These are phyloP conservation scores for Aegilops umbellulata DNA, from an alignment of 176 grass and related monocot genomes.

Conservation along the genomic window DNA sequence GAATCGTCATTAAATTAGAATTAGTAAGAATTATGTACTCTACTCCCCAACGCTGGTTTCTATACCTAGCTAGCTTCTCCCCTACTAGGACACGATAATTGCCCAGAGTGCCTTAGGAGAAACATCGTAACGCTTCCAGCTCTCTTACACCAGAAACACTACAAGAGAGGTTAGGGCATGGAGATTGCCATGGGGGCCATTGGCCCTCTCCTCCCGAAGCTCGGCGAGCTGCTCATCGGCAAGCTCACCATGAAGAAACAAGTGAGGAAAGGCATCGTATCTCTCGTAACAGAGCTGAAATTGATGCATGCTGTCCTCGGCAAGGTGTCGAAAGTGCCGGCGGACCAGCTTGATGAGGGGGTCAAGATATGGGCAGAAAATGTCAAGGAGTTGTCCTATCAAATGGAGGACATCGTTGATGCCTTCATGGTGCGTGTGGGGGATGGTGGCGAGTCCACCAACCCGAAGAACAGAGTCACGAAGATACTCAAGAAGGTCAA, in stretches of 20 bases:
- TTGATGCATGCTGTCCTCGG: neutral
- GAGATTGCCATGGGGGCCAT: neutral
- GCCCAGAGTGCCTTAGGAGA: neutral
- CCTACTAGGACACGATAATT: neutral
- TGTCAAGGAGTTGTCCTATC: neutral
- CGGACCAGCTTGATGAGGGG: neutral
- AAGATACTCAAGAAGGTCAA: neutral
- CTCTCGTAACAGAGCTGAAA: neutral
- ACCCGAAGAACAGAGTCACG: neutral
- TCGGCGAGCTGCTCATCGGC: fast-evolving
- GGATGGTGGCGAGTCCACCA: neutral
- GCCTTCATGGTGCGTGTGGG: neutral
- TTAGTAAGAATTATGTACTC: too few relatives aligned
- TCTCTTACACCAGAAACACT: neutral
- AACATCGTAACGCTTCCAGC: neutral
- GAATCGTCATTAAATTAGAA: too few relatives aligned
- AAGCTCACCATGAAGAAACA: neutral
- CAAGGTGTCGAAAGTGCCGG: neutral
- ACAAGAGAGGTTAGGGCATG: neutral
- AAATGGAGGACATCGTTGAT: neutral
- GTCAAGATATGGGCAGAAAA: neutral
- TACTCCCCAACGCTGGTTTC: too few relatives aligned
- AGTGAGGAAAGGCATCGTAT: neutral
- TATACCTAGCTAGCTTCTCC: neutral
- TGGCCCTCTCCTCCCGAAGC: neutral